Percentiles rank a stretch among this genome's conserved stretches.
Evolutionary conservation across 345 rosid species (phyloP).

Genomic region (Populus nigra): DNA sequence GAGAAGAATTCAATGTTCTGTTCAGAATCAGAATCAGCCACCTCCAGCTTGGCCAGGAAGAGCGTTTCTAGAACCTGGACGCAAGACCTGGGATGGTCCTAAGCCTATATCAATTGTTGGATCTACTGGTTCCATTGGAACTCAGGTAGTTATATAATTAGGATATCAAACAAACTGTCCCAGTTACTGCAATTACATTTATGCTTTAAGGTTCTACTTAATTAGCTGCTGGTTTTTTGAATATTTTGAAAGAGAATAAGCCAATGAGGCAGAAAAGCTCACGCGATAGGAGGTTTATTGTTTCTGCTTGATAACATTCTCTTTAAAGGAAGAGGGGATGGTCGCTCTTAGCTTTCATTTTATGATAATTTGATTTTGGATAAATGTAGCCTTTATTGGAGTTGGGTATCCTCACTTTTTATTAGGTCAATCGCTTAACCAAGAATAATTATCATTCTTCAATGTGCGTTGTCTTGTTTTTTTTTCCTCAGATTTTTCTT

Average conservation of each 20-base stretch:
- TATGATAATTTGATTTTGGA: neutral
- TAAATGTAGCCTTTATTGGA: neutral
- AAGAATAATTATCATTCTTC: neutral
- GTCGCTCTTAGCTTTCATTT: neutral
- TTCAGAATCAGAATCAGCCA: slow-evolving; percentile 37
- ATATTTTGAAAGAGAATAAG: neutral
- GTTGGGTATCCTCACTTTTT: neutral
- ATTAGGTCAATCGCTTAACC: neutral
- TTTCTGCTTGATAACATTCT: neutral
- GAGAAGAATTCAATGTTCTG: slow-evolving; percentile 64
- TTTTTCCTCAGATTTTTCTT: neutral
- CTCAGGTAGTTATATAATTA: slow-evolving; percentile 55
- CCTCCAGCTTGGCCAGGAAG: slow-evolving; percentile 98
- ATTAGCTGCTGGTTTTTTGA: neutral
- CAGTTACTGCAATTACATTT: neutral
- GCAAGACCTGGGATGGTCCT: slow-evolving; percentile 80
- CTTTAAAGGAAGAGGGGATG: neutral
- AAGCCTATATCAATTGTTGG: slow-evolving; percentile 91
- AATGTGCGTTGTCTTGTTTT: neutral
- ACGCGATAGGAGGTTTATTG: neutral
- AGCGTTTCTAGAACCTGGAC: slow-evolving; percentile 64
- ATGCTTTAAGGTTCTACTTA: neutral
- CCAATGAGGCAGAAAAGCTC: neutral
- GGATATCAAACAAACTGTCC: neutral
- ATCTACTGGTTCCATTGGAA: slow-evolving; percentile 97